These are phyloP conservation scores for Podospora tetraspora DNA, from an alignment of 495 filamentous ascomycete species.

Conservation along the genomic window DNA sequence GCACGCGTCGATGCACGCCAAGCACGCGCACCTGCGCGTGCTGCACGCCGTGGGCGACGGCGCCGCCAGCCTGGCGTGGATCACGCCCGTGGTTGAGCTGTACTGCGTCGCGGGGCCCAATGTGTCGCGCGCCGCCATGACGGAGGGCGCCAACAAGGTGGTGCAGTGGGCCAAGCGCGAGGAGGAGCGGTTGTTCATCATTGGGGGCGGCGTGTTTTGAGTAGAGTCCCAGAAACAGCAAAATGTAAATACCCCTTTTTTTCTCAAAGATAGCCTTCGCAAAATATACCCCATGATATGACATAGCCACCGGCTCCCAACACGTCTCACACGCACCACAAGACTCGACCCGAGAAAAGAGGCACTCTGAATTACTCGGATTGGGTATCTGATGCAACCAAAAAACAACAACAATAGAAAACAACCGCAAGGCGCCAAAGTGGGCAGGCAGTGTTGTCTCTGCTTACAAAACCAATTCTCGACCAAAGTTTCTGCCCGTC, in stretches of 20 bases:
- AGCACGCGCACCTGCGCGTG: constrained; percentile 76
- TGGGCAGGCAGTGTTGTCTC: neutral
- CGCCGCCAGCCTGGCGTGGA: constrained; percentile 78
- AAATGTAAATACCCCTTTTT: neutral
- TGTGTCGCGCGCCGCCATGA: constrained; percentile 68
- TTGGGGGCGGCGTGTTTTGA: constrained; percentile 74
- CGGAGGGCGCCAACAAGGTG: constrained; percentile 79
- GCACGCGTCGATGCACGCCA: constrained; percentile 76
- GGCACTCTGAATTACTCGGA: neutral
- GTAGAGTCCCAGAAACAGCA: neutral
- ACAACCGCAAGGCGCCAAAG: neutral
- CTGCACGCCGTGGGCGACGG: constrained; percentile 70
- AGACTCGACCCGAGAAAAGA: neutral
- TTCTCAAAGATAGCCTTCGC: neutral
- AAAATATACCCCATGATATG: neutral
- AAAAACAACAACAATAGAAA: neutral
- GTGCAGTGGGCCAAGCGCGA: constrained; percentile 85
- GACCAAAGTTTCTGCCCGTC: neutral
- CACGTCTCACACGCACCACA: neutral
- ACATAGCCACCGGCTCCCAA: neutral
- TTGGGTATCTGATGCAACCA: neutral
- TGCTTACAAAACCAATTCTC: neutral
- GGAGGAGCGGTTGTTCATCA: constrained; percentile 91
- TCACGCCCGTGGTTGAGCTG: constrained; percentile 83
- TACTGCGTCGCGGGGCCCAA: constrained; percentile 87